Base-by-base conservation (phyloP, 768 basidiomycete genomes). In the Clitopilus hobsonii region DNA sequence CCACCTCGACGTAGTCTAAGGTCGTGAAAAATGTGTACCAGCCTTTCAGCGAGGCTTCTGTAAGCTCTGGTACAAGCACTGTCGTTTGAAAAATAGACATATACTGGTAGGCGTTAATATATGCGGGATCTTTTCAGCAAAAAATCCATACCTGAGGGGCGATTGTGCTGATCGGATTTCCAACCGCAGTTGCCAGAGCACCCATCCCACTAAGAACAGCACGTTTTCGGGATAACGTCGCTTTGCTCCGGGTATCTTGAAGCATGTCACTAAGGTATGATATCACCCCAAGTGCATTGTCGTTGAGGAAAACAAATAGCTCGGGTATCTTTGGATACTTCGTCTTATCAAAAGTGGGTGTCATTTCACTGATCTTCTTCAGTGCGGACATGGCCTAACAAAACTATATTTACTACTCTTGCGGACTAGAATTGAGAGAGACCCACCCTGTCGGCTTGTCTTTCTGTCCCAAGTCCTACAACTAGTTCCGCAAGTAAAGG, bases 31-130 rank as follows among this genome's bases (percentile, higher is more conserved):
- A 97, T 23, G 71, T 76, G 53, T 80, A 69, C 94, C 94, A 98
- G 32, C 85, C 89, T 27, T 82, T 74, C 2, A 99, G 73, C 0
- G 93, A 89, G 6, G 85, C 86, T 55, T 89, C 83, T 0, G 90
- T 82, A 6, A 99, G 76, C 56, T 88, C 88, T 0, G 81, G 79
- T 10, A 91, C 77, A 28, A 75, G 69, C n/a, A 97, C 78, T 72
- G 88, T 90, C 5, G 90, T 93, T 71, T 98, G 96, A 32, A 99
- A 80, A 16, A 89, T 94, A 0, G 96, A 94, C 90, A 98, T 94
- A 61, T 98, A 87, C 96, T 99, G 60, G 54, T 41, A 41, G 36
- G 4, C 3, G 60, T 61, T 1, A 60, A 56, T 25, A 56, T 38
- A 29, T 13, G 13, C 30, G 18, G 26, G 2, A 27, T 41, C 53